Evolutionary conservation across 2,329 filamentous ascomycete species (phyloP), one percentile per base, ranked within the genome.

Genomic region (Hypoxylon sp.): DNA sequence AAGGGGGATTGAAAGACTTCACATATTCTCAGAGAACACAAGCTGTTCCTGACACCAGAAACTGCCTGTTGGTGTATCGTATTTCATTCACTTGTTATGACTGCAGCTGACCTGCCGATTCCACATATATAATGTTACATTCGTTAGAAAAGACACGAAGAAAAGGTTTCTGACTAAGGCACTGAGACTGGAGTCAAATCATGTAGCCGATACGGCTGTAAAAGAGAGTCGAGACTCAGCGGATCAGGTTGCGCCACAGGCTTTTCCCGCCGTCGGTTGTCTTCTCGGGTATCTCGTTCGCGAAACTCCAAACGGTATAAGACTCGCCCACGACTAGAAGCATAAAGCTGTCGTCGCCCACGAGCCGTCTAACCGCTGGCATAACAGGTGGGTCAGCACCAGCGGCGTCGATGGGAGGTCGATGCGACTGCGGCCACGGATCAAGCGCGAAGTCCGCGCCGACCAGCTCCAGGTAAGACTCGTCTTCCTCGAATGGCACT

Each of bases 281-380:
- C 31, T 60, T 69, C 1, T 31, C 18, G 1, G 63, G 61, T 56
- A 69, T 68, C 1, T 59, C 65, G 10, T 67, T 56, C 0, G 58
- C 62, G 24, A 70, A 72, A 37, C 63, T 66, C 48, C 70, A 69
- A 8, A 66, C 67, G 4, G 64, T 67, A 38, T 72, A 72, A 13
- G 58, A 64, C 6, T 67, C 60, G 18, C 66, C 51, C 23, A 66
- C 58, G n/a, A 72, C 60, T 17, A 68, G 62, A 5, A 72, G 23
- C 24, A 72, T 48, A 37, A 70, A 70, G 10, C 70, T 63, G 29
- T 71, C 70, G 27, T 72, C 70, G 20, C 69, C 67, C 20, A 56
- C 59, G 7, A 62, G 9, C 13, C 48, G 52, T n/a, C 45, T 52
- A 15, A 56, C 24, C 6, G 48, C 55, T 0, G 46, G 50, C 7